Conservation (phyloP, 805 yeast genomes). For the Tetrapisispora fleetii region DNA sequence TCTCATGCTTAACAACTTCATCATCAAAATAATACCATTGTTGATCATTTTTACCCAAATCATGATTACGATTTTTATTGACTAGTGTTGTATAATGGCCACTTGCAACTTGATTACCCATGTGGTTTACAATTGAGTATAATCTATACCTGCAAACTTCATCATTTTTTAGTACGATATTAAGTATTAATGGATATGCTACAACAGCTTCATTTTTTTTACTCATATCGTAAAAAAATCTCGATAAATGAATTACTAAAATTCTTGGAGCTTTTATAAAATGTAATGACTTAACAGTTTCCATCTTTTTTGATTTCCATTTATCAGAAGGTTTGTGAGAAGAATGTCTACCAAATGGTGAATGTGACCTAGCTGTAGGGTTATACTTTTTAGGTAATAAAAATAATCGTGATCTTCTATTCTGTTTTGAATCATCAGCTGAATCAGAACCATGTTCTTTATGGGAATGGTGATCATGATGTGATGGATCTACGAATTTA, state of each 20-base stretch:
- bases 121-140: constrained; percentile 59
- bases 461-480: neutral
- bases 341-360: constrained; percentile 21
- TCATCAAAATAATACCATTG: constrained; percentile 73
- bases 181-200: constrained; percentile 45
- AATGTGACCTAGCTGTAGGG: constrained; percentile 20
- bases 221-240: constrained; percentile 53
- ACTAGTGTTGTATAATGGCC: constrained; percentile 72
- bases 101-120: constrained; percentile 50
- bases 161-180: constrained; percentile 35
- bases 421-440: constrained; percentile 1
- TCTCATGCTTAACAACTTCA: constrained; percentile 41
- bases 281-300: constrained; percentile 57
- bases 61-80: constrained; percentile 36
- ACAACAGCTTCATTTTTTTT: constrained; percentile 44
- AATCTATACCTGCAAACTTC: constrained; percentile 38
- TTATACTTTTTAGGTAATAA: constrained; percentile 6
- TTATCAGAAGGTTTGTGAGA: constrained; percentile 4
- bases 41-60: constrained; percentile 28
- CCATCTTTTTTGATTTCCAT: constrained; percentile 15
- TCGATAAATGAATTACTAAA: constrained; percentile 72
- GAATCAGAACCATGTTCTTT: neutral
- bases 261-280: constrained; percentile 75
- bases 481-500: neutral
- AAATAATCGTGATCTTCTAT: constrained; percentile 10